A percentile compares a stretch with the other conserved stretches of the same genome.
Evolutionary conservation across 257 asterid species (phyloP).

Genomic region (Penstemon eatonii): DNA sequence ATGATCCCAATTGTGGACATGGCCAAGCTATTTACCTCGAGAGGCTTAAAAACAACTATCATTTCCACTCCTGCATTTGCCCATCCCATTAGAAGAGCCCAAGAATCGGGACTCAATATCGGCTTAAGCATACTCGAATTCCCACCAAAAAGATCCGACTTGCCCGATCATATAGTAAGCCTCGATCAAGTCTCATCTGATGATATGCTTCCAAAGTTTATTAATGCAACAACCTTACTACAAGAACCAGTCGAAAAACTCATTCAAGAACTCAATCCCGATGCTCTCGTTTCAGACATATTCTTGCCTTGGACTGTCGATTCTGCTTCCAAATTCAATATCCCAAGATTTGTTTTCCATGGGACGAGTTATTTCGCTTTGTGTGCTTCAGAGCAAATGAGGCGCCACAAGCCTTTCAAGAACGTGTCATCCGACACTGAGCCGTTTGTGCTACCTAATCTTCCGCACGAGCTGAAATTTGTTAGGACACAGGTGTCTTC

Average conservation of each 20-base stretch:
- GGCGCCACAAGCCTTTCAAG: constrained; percentile 27
- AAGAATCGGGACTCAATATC: constrained; percentile 10
- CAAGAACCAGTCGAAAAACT: constrained; percentile 29
- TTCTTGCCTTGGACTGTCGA: too few species aligned
- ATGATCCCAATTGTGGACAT: constrained; percentile 33
- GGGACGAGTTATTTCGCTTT: too few species aligned
- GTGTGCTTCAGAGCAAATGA: constrained; percentile 9
- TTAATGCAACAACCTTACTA: constrained; percentile 21
- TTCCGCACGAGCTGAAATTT: constrained; percentile 31
- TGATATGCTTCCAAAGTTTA: not conserved
- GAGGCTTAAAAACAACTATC: constrained; percentile 31
- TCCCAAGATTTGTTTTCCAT: too few species aligned
- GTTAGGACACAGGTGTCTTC: constrained; percentile 25
- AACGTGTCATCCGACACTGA: constrained; percentile 34
- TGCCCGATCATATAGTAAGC: constrained; percentile 26
- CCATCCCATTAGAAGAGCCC: not conserved
- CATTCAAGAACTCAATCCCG: constrained; percentile 18
- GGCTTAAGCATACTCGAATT: constrained; percentile 2
- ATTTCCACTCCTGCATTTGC: constrained; percentile 26
- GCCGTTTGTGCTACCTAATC: constrained; percentile 33
- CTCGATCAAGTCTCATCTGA: not conserved
- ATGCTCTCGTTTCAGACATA: constrained; percentile 29
- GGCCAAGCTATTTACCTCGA: constrained; percentile 24
- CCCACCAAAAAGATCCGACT: constrained; percentile 16
- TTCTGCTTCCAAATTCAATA: too few species aligned